Conservation (phyloP, 176 grass and related monocot genomes). For the Zoysia japonica region DNA sequence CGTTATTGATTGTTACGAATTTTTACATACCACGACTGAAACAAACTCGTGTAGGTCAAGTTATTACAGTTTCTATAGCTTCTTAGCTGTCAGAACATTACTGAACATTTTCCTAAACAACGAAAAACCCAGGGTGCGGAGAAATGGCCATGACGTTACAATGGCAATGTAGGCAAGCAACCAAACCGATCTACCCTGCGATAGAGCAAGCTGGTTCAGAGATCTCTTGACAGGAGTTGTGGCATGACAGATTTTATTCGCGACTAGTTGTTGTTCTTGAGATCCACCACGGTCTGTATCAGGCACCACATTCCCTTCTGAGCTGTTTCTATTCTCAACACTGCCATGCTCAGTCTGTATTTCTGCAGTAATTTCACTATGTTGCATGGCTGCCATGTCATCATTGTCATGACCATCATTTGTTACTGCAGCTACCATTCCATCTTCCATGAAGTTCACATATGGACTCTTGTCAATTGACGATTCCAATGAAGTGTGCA, state of each 20-base stretch:
- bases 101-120: slow-evolving; percentile 62
- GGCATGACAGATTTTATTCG: slow-evolving; percentile 44
- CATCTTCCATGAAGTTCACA: slow-evolving; percentile 80
- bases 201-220: slow-evolving; percentile 53
- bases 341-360: slow-evolving; percentile 17
- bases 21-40: slow-evolving; percentile 35
- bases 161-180: slow-evolving; percentile 80
- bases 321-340: slow-evolving; percentile 11
- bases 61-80: slow-evolving; percentile 31
- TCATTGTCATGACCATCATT: slow-evolving; percentile 42
- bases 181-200: slow-evolving; percentile 64
- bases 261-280: slow-evolving; percentile 19
- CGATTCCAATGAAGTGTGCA: slow-evolving; percentile 62
- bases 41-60: neutral
- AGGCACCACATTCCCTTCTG: slow-evolving; percentile 9
- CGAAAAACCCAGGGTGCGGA: slow-evolving; percentile 57
- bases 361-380: slow-evolving; percentile 19
- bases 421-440: slow-evolving; percentile 71
- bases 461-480: slow-evolving; percentile 80
- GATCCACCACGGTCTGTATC: slow-evolving; percentile 13
- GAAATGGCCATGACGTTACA: slow-evolving; percentile 79
- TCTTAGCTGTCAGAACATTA: slow-evolving; percentile 37
- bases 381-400: neutral
- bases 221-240: slow-evolving; percentile 78
- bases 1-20: slow-evolving; percentile 5